phyloP scores from a whole-genome alignment of 345 rosid genomes.

The Eucalyptus pumila region DNA sequence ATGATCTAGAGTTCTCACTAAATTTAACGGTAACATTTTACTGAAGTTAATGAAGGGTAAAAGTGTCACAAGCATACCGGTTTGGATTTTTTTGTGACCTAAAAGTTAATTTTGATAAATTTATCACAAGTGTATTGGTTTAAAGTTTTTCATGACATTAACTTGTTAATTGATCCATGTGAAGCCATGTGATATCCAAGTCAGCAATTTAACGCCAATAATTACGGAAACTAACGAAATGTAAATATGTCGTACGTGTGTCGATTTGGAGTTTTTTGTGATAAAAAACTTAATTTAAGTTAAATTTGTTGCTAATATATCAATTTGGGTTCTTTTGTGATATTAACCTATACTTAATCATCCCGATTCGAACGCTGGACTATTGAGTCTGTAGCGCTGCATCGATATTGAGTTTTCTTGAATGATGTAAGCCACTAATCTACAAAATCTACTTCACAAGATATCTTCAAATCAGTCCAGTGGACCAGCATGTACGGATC shows the following conservation, averaged over 20 bases:
- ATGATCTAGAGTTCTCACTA: background rate
- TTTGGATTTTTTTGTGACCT: too few relatives aligned
- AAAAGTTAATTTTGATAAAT: too few relatives aligned
- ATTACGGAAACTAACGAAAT: background rate
- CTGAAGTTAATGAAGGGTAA: background rate
- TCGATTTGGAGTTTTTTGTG: background rate
- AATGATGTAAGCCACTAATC: background rate
- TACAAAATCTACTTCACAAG: background rate
- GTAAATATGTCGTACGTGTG: background rate
- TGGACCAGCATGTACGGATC: background rate
- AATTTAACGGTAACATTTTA: too few relatives aligned
- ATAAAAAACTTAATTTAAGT: too few relatives aligned
- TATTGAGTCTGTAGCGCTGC: background rate
- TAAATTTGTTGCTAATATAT: background rate
- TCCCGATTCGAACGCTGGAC: background rate
- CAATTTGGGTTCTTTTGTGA: background rate
- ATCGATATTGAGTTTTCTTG: background rate
- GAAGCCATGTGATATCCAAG: background rate
- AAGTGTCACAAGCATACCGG: rapidly evolving
- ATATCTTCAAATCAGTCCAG: background rate
- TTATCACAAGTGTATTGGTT: too few relatives aligned
- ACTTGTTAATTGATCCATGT: background rate
- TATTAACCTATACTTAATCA: background rate
- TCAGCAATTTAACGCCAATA: too few relatives aligned
- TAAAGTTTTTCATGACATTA: too few relatives aligned